Conservation (phyloP, 148 eudicot genomes). For the Cornus suecica region DNA sequence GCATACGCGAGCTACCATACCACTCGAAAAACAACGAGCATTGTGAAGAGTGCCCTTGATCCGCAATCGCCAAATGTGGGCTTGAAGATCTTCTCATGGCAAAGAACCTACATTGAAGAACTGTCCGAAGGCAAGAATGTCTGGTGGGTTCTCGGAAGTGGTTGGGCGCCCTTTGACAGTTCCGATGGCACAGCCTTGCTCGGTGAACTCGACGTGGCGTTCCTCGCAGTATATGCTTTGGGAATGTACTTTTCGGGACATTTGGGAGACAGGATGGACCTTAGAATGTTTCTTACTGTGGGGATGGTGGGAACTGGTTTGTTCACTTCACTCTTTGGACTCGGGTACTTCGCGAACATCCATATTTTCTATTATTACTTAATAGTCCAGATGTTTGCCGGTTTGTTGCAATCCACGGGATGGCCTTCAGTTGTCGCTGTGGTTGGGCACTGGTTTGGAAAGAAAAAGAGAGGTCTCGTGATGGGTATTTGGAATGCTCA, state of each 20-base stretch:
- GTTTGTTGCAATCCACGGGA: constrained; percentile 85
- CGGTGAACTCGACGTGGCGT: constrained; percentile 89
- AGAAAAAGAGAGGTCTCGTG: constrained; percentile 76
- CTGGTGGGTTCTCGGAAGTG: constrained; percentile 37
- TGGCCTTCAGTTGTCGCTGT: constrained; percentile 97
- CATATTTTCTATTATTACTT: constrained; percentile 75
- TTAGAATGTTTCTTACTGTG: constrained; percentile 65
- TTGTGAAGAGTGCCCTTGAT: constrained; percentile 83
- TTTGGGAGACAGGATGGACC: constrained; percentile 76
- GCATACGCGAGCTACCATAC: constrained; percentile 79
- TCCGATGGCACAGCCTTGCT: constrained; percentile 70
- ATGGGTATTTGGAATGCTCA: constrained; percentile 96
- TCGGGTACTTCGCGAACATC: constrained; percentile 74
- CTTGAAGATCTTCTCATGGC: constrained; percentile 41
- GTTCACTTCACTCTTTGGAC: constrained; percentile 74
- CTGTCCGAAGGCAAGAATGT: constrained; percentile 20
- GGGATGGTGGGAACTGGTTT: constrained; percentile 93
- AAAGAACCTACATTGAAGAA: constrained; percentile 25
- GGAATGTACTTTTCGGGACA: constrained; percentile 89
- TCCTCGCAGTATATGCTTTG: constrained; percentile 67
- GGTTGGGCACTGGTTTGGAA: constrained; percentile 96
- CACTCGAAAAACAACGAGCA: constrained; percentile 83
- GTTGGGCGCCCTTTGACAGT: constrained; percentile 89
- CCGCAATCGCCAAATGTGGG: constrained; percentile 50
- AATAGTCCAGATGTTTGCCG: constrained; percentile 78